Percentiles rank a stretch among this genome's conserved stretches.
phyloP scores from a whole-genome alignment of 2,329 filamentous ascomycete genomes.

The Fusarium sp. region DNA sequence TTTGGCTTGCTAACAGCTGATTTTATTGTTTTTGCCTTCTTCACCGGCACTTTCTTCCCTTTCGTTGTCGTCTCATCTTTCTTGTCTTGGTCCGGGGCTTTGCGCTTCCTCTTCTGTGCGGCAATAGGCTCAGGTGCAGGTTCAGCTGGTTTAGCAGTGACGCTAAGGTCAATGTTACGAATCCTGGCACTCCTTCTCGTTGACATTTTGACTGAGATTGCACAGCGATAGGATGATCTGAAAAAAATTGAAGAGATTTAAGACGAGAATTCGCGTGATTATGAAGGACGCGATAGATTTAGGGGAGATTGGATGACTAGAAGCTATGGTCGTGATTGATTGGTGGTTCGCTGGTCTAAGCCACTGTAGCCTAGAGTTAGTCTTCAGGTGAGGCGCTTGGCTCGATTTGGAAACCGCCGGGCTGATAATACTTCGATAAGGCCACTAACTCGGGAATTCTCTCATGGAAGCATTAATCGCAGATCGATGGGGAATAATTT shows the following conservation, averaged over 20 bases:
- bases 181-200: constrained; percentile 1
- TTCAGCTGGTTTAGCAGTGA: neutral
- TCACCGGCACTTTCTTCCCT: neutral
- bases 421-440: neutral
- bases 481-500: accelerated
- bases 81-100: neutral
- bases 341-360: neutral
- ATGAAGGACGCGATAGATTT: neutral
- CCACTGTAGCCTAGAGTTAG: neutral
- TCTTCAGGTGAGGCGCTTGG: neutral
- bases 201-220: neutral
- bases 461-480: accelerated
- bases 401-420: neutral
- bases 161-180: neutral
- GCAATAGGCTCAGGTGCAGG: neutral
- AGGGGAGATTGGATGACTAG: neutral
- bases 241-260: neutral
- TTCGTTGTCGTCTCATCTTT: neutral
- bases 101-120: neutral
- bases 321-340: neutral
- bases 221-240: too few species aligned
- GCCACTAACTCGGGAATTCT: accelerated
- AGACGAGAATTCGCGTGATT: neutral
- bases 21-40: neutral
- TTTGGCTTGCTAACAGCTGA: accelerated